These are phyloP conservation scores for Globisporangium takayamanum DNA, from an alignment of 352 stramenopile species.

Conservation along the genomic window DNA sequence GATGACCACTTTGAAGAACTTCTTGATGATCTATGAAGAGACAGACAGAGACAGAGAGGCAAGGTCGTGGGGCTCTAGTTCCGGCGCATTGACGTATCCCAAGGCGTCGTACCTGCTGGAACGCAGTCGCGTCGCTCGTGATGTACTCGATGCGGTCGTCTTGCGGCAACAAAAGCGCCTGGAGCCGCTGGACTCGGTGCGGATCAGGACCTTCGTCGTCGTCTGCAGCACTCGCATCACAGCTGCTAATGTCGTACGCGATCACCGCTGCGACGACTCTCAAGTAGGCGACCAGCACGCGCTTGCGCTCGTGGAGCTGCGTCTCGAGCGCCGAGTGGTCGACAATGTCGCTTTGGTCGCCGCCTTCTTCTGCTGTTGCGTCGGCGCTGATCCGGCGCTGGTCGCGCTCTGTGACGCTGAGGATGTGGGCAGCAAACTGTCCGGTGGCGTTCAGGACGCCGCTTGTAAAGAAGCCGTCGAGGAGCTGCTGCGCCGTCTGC, in stretches of 20 bases:
- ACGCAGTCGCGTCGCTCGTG: background rate
- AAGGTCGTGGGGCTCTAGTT: too few relatives aligned
- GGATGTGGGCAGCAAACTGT: conserved; percentile 12
- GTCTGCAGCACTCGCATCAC: background rate
- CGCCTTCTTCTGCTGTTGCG: background rate
- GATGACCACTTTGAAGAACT: conserved; percentile 21
- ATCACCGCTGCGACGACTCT: conserved; percentile 10
- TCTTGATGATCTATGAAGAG: conserved; percentile 17
- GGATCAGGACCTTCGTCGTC: background rate
- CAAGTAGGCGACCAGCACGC: conserved; percentile 16
- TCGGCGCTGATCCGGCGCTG: background rate
- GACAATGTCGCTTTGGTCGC: background rate
- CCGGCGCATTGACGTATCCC: background rate
- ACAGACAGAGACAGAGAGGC: background rate
- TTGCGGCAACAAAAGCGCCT: conserved; percentile 14
- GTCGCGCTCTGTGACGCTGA: conserved; percentile 3
- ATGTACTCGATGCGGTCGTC: conserved; percentile 7
- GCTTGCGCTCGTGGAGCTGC: conserved; percentile 10
- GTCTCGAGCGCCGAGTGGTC: conserved; percentile 1
- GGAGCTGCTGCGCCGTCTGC: conserved; percentile 6
- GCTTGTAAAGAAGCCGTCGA: conserved; percentile 3
- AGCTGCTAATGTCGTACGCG: conserved; percentile 5
- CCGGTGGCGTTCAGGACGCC: conserved; percentile 11
- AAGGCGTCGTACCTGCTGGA: conserved; percentile 13
- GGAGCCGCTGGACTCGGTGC: conserved; percentile 12